phyloP scores from a whole-genome alignment of 1,284 basidiomycete species.

The Lentinula novae-zelandiae region DNA sequence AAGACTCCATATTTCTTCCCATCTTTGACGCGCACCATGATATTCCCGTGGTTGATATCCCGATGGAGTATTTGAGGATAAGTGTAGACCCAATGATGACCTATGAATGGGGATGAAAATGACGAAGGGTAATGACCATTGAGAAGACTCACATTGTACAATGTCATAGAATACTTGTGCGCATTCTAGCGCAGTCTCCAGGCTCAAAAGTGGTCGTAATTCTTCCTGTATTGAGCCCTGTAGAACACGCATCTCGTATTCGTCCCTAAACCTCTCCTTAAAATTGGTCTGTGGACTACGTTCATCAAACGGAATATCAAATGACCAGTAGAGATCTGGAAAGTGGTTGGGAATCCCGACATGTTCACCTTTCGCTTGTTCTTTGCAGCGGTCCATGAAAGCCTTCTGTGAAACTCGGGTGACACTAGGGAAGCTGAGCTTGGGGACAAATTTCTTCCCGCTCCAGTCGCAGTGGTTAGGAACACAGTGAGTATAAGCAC shows the following conservation, averaged over 20 bases:
- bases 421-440: not conserved
- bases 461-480: not conserved
- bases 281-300: not conserved
- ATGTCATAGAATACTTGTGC: constrained; percentile 5
- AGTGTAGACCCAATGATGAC: not conserved
- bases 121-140: not conserved
- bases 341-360: not conserved
- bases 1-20: no score
- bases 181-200: not conserved
- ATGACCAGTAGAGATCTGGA: not conserved
- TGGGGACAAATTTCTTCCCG: not conserved
- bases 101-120: not conserved
- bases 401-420: not conserved
- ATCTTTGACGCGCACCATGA: no score
- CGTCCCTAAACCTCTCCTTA: not conserved
- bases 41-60: no score
- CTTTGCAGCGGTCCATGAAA: not conserved
- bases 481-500: not conserved
- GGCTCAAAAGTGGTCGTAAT: not conserved
- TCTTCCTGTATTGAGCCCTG: not conserved
- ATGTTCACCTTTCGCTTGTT: not conserved
- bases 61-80: no score
- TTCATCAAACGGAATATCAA: not conserved
- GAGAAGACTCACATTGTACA: not conserved
- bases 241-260: not conserved